phyloP scores from a whole-genome alignment of 495 filamentous ascomycete species.

The Penicillium salamii region DNA sequence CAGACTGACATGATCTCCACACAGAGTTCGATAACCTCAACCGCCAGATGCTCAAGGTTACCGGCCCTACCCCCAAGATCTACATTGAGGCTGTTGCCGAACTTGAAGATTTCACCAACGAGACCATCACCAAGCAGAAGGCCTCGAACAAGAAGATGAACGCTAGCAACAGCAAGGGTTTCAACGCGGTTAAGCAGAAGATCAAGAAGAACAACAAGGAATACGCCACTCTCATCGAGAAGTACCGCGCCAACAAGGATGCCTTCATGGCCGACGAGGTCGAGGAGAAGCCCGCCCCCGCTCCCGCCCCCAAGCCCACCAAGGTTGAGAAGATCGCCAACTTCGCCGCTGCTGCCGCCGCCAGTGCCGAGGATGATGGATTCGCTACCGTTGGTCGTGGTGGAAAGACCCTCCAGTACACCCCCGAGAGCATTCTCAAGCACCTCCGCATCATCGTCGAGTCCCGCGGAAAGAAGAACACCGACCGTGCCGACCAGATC shows the following conservation, averaged over 20 bases:
- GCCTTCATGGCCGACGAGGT: slow-evolving; percentile 84
- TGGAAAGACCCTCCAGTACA: slow-evolving; percentile 83
- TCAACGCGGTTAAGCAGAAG: slow-evolving; percentile 94
- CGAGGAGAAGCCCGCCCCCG: slow-evolving; percentile 51
- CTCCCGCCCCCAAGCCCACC: slow-evolving; percentile 33
- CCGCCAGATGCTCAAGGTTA: slow-evolving; percentile 77
- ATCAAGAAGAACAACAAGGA: slow-evolving; percentile 99
- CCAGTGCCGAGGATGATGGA: slow-evolving; percentile 72
- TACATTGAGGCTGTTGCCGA: slow-evolving; percentile 93
- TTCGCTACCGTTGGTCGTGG: slow-evolving; percentile 83
- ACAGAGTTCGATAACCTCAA: slow-evolving; percentile 97
- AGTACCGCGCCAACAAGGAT: slow-evolving; percentile 79
- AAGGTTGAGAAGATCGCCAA: slow-evolving; percentile 45
- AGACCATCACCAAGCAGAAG: slow-evolving; percentile 91
- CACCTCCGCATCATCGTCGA: slow-evolving; percentile 90
- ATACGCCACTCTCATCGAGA: slow-evolving; percentile 80
- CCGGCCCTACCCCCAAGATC: slow-evolving; percentile 74
- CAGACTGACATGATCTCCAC: slow-evolving; percentile 35
- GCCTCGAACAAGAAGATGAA: slow-evolving; percentile 98
- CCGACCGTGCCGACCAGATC: slow-evolving; percentile 91
- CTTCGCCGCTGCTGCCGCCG: slow-evolving; percentile 33
- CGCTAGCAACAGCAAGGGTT: slow-evolving; percentile 84
- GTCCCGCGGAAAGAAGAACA: slow-evolving; percentile 97
- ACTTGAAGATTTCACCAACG: slow-evolving; percentile 92
- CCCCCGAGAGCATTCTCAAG: slow-evolving; percentile 97